Percentiles rank a stretch among this genome's conserved stretches.
phyloP scores from a whole-genome alignment of 805 yeast species.

The Henningerozyma blattae region DNA sequence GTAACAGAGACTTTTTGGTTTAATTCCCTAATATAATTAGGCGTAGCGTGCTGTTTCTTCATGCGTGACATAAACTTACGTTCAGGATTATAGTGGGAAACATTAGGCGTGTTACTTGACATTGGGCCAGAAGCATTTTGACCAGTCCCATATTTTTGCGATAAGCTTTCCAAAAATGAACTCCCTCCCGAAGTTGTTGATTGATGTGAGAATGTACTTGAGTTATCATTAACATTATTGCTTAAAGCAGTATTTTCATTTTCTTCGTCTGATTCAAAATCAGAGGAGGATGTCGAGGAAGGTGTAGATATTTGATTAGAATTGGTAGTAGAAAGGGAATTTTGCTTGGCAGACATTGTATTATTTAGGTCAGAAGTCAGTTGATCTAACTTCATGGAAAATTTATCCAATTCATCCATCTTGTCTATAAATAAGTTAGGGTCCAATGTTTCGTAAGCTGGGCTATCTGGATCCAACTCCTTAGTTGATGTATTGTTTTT shows the following conservation, averaged over 20 bases:
- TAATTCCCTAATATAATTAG: constrained; percentile 18
- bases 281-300: constrained; percentile 4
- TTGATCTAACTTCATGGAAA: constrained; percentile 12
- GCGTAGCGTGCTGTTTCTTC: constrained; percentile 13
- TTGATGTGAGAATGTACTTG: constrained; percentile 4
- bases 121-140: constrained; percentile 4
- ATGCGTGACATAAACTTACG: constrained; percentile 21
- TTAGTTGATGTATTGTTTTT: neutral
- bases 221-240: too few relatives aligned
- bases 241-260: constrained; percentile 1
- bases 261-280: constrained; percentile 5
- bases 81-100: constrained; percentile 1
- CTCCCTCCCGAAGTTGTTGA: constrained; percentile 9
- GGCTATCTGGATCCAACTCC: neutral
- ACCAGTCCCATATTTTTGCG: constrained; percentile 24
- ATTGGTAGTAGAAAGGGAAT: too few relatives aligned
- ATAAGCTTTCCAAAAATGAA: constrained; percentile 21
- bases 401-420: constrained; percentile 15
- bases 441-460: constrained; percentile 10
- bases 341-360: neutral
- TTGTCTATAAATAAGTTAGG: constrained; percentile 13
- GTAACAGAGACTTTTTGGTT: constrained; percentile 10
- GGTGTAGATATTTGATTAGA: neutral
- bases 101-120: neutral
- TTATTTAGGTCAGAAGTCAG: constrained; percentile 5